Conservation (phyloP, 148 eudicot genomes). For the Rhododendron griersonianum region DNA sequence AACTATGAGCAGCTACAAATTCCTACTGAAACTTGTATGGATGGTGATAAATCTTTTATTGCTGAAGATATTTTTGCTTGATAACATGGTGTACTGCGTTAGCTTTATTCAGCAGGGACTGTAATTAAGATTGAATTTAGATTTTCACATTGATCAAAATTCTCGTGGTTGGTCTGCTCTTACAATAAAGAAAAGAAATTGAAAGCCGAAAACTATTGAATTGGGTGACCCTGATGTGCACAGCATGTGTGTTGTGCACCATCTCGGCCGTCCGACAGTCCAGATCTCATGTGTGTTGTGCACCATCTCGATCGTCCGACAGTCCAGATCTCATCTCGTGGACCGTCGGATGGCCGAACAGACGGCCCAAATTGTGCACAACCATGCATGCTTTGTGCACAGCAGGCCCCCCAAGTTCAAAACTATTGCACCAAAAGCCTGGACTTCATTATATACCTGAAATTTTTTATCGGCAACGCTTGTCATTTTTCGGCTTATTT, state of each 20-base stretch:
- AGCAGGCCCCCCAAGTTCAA: not conserved
- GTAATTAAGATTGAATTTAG: not conserved
- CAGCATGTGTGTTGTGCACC: no score
- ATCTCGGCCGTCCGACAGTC: no score
- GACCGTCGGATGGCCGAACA: no score
- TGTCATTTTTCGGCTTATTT: not conserved
- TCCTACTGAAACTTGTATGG: conserved; percentile 31
- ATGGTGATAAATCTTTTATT: conserved; percentile 30
- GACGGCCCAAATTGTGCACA: no score
- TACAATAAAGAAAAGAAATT: not conserved
- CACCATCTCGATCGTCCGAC: no score
- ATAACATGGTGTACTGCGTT: not conserved
- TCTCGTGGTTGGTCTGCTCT: not conserved
- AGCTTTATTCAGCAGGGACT: not conserved
- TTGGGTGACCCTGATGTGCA: no score
- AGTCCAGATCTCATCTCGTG: no score
- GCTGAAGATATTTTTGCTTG: conserved; percentile 79
- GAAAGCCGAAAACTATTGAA: not conserved
- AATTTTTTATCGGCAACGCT: not conserved
- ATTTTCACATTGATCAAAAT: not conserved
- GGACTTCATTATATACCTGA: not conserved
- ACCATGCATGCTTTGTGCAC: no score
- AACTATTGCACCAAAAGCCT: not conserved
- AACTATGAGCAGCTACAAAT: conserved; percentile 73
- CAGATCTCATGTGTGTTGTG: no score